These are phyloP conservation scores for Coniochaeta sp. DNA, from an alignment of 2,329 filamentous ascomycete species.

Conservation along the genomic window DNA sequence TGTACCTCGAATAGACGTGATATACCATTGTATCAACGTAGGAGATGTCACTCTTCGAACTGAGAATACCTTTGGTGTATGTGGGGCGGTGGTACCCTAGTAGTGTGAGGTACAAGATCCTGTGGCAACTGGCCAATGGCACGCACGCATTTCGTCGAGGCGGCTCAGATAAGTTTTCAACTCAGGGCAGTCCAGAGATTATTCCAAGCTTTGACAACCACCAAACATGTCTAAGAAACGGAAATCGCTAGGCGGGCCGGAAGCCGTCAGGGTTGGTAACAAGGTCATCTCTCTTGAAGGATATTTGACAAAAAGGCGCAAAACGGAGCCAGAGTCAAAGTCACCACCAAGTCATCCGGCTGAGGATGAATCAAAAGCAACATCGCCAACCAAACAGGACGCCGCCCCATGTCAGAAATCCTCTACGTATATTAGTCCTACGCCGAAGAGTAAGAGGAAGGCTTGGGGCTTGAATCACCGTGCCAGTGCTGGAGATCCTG, in stretches of 20 bases:
- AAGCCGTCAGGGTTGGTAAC: constrained; percentile 36
- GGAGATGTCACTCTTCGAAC: too few relatives aligned
- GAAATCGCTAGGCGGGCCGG: constrained; percentile 29
- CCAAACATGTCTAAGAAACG: constrained; percentile 14
- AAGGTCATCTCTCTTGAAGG: constrained; percentile 42
- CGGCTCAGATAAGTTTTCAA: too few relatives aligned
- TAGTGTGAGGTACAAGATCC: too few relatives aligned
- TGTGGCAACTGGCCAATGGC: too few relatives aligned
- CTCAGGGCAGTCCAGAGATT: too few relatives aligned
- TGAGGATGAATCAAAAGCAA: background rate
- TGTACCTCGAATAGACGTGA: too few relatives aligned
- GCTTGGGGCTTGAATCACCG: background rate
- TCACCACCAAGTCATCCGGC: background rate
- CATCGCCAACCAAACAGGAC: background rate
- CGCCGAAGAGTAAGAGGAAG: background rate
- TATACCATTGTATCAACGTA: too few relatives aligned
- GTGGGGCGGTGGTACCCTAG: too few relatives aligned
- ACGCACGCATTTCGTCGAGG: too few relatives aligned
- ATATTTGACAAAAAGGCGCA: constrained; percentile 32
- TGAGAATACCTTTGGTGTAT: too few relatives aligned
- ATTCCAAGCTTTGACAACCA: too few relatives aligned
- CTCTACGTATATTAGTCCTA: too few relatives aligned
- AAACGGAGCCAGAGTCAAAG: constrained; percentile 8
- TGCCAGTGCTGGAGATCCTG: constrained; percentile 15
- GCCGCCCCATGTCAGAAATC: background rate